These are phyloP conservation scores for Spencermartinsiella ligniputridi DNA, from an alignment of 1,139 yeast genomes.

Conservation along the genomic window DNA sequence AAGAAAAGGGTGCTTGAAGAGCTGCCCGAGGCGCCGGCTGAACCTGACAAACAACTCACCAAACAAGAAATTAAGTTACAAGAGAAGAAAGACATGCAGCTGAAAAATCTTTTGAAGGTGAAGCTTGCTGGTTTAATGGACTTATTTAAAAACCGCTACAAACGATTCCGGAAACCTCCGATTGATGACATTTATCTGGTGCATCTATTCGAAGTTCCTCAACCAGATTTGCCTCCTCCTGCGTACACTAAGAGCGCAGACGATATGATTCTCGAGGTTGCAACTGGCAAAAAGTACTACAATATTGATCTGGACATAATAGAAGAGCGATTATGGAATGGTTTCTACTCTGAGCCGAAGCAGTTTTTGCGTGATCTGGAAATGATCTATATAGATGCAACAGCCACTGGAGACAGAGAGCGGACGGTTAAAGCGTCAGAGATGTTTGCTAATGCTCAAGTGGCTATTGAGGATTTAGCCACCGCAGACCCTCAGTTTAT, in stretches of 20 bases:
- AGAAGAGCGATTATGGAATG: conserved; percentile 96
- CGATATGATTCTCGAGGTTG: conserved; percentile 73
- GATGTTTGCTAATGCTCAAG: conserved; percentile 94
- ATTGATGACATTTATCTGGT: conserved; percentile 70
- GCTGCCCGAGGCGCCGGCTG: conserved; percentile 40
- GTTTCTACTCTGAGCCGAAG: conserved; percentile 87
- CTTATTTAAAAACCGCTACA: conserved; percentile 76
- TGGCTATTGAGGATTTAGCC: conserved; percentile 86
- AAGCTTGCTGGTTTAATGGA: conserved; percentile 88
- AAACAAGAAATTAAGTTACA: conserved; percentile 42
- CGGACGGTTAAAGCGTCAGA: conserved; percentile 85
- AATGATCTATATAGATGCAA: conserved; percentile 76
- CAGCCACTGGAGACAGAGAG: conserved; percentile 75
- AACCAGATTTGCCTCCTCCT: background rate
- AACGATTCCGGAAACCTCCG: conserved; percentile 84
- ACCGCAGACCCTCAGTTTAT: conserved; percentile 59
- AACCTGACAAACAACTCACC: conserved; percentile 23
- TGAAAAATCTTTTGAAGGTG: conserved; percentile 79
- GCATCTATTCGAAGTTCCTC: conserved; percentile 60
- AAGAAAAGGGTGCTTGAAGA: conserved; percentile 38
- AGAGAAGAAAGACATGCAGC: conserved; percentile 69
- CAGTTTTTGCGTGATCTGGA: conserved; percentile 83
- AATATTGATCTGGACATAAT: conserved; percentile 93
- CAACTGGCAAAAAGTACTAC: conserved; percentile 66
- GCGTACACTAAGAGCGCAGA: conserved; percentile 48